Base-by-base conservation (phyloP, 805 yeast species). In the Pichia exigua region DNA sequence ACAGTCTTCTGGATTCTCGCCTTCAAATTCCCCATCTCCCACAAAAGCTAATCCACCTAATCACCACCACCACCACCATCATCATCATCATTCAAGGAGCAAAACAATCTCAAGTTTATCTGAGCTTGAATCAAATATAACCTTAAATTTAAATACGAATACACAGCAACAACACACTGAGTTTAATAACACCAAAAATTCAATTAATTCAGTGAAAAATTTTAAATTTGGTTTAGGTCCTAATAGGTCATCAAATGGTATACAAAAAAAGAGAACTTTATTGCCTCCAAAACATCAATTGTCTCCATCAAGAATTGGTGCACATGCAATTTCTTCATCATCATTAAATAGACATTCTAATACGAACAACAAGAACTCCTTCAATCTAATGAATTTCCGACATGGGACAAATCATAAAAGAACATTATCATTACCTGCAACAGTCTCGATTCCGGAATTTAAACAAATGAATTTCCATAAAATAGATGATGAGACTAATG, bases 271-370 rank as follows among this genome's bases (percentile, higher is more conserved):
- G 17, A 50, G 54, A 43, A 48, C 59, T 12, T 32, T 46, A 17
- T 40, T 58, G 48, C 50, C 66, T 44, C 58, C 67, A 51, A 57
- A 45, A 27, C 64, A 54, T 54, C 79, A 83, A 18, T 64, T 75
- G 30, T 81, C 87, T 1, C 90, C 90, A 0, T 85, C 88, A 1
- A 81, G 80, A 58, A 74, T 83, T 12, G 91, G 91, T 0, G 89
- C 89, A 1, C 77, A 75, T 22, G 88, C 89, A 1, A 86, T 84
- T 1, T 84, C 87, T 0, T 70, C 72, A 1, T 59, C 77, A 35
- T 65, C 64, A 40, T 63, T 65, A 13, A 61, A 62, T 48, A 30
- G 45, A 6, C 57, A 61, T n/a, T 35, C 39, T 35, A 35, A 35
- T n/a, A 32, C 38, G 18, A 32, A 32, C 45, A 59, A 59, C 2